Percentiles rank a stretch among this genome's conserved stretches.
Conservation (phyloP, 2,329 filamentous ascomycete genomes). For the Ophiostoma sp. region DNA sequence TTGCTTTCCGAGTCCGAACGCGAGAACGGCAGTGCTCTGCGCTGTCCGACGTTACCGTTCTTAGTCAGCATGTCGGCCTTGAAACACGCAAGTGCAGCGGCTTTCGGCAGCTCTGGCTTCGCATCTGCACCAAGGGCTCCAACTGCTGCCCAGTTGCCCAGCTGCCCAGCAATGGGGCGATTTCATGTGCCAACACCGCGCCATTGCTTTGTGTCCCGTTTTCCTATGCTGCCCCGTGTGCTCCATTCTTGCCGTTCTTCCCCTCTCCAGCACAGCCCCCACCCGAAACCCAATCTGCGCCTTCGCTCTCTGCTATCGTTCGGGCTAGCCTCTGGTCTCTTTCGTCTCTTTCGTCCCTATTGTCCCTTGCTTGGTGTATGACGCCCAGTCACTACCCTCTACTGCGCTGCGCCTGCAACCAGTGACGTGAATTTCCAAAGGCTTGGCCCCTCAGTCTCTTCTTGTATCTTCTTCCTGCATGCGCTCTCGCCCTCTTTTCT, state of each 20-base stretch:
- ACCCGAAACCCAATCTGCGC: not conserved
- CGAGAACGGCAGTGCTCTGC: not conserved
- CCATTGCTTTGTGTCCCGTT: not conserved
- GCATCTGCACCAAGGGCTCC: not conserved
- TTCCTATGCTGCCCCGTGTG: too few species aligned
- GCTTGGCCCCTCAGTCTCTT: not conserved
- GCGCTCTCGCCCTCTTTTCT: not conserved
- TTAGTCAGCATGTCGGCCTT: not conserved
- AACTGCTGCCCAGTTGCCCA: not conserved
- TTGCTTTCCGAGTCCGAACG: not conserved
- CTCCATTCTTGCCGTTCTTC: too few species aligned
- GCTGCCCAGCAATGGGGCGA: not conserved
- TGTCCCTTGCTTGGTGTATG: not conserved
- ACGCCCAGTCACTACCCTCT: not conserved
- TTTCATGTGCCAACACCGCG: constrained; percentile 1
- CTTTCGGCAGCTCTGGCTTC: not conserved
- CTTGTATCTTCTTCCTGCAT: not conserved
- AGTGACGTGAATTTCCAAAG: not conserved
- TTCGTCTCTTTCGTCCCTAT: not conserved
- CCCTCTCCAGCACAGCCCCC: constrained; percentile 13
- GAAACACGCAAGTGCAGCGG: not conserved
- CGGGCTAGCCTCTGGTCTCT: not conserved
- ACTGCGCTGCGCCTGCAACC: not conserved
- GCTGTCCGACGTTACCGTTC: too few species aligned
- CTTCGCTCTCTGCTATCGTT: not conserved